Evolutionary conservation across 116 monocot genomes (phyloP), one percentile per base, ranked within the genome.

Genomic region (Papilionanthe hybrid): DNA sequence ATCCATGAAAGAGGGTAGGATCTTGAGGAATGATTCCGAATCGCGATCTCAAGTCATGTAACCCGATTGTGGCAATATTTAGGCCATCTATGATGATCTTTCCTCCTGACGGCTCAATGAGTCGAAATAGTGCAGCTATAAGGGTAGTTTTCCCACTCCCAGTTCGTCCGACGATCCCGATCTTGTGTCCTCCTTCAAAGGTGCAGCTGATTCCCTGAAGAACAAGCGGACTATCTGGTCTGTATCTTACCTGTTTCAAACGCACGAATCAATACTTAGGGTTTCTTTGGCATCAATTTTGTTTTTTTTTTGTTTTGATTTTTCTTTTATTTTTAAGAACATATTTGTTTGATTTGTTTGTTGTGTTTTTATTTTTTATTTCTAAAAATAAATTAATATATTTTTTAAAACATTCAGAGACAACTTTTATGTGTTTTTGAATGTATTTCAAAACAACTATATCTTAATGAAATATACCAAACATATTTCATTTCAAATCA

Each of bases 11-110:
- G 22, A 91, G 88, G 0, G 91, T 91, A 17, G 91, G 88, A 55
- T 91, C 91, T 81, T 91, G 91, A 65, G 91, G 91, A 73, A 91
- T 91, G 83, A 91, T 88, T 20, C 84, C 88, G 63, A 91, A 56
- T 29, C 84, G 86, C 15, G 86, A 86, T 49, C 91, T 84, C 80
- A 91, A 58, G 78, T 91, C 91, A 72, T 88, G 88, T 11, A 91
- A 78, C 23, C 91, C 91, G 63, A 91, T 86, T 41, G 63, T 80
- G 13, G 82, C 41, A 63, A 91, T 86, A 45, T 91, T 84, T 4
- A 91, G 9, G 28, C 65, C 77, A 78, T 91, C 91, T 37, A 91
- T 83, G 5, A 83, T 75, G 44, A 91, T 84, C 68, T 79, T 84
- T 72, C 91, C 91, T 77, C 84, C 88, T 7, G 88, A 60, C 13